Base-by-base conservation (phyloP, 306 rosid species). In the Trifolium fragiferum region DNA sequence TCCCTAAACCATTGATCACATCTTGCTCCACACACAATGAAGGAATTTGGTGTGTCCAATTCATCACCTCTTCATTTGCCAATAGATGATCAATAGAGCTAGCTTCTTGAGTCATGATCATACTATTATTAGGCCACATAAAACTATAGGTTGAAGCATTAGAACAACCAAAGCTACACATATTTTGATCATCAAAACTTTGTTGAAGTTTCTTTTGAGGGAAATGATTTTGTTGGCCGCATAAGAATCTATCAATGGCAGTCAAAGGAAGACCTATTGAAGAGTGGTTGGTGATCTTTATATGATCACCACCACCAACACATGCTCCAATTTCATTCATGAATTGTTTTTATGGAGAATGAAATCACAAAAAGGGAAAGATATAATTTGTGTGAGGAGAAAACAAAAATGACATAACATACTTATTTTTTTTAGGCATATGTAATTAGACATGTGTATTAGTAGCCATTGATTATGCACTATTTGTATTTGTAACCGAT, bases 191-290 rank as follows among this genome's bases (percentile, higher is more conserved):
- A 68, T 27, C 70, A 69, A 20, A 19, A n/a, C 65, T 72, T n/a
- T 67, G 41, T 46, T 46, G 69, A 5, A 69, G 53, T 46, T 70
- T 81, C 32, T 71, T 77, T 8, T 73, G 77, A 62, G 61, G 6
- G 11, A 62, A 75, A 16, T 73, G 86, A 60, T 30, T 82, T 1
- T 73, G 84, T 58, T 78, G 88, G 46, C 76, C 73, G 66, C 82
- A 78, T 41, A 89, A 69, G 81, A 92, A 92, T 78, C 89, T 82
- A 5, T 92, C 91, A 74, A 92, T 92, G 82, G 97, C 88, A 33
- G 84, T 82, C 49, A 85, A 75, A 41, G 96, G 93, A 16, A 85
- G 87, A 23, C 88, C 90, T 11, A 64, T 68, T 4, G 70, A 63
- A 44, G 59, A 40, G 58, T 63, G 74, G n/a, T 74, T 55, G 3